Evolutionary conservation across 805 yeast genomes (phyloP), one percentile per base, ranked within the genome.

Genomic region (Candida insectorum): DNA sequence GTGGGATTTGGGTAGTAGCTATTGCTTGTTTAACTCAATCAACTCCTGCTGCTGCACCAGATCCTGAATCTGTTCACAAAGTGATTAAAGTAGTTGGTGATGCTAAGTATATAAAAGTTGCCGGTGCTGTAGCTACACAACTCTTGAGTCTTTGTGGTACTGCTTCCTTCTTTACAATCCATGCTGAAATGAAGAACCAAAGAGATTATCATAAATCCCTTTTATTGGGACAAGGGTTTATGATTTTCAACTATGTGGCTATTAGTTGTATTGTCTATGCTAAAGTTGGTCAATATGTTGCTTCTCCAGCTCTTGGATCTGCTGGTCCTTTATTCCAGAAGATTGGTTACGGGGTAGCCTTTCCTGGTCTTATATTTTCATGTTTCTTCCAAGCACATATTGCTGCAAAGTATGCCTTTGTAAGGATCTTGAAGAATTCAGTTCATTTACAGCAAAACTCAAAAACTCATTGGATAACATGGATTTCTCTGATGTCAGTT

Each of bases 281-380:
- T 6, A 39, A 39, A 24, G 43, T 39, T 25, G 43, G 36, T 10
- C 36, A 32, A 29, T 39, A 39, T 29, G 29, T 39, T 15, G 28
- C 43, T 4, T 39, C 43, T 10, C 43, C 43, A 12, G 35, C 43
- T 18, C 43, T 39, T 31, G 43, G 43, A 10, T 39, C 43, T 5
- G 43, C 43, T 24, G 43, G 43, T 22, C 29, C 30, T 5, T 26
- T 35, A 27, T 17, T 39, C 18, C 28, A 39, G 15, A 39, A 39
- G 28, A 31, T 39, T 22, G 15, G 30, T 5, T 39, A 35, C 26
- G 43, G 43, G 4, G 22, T 39, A 28, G 33, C 40, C 16, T 24
- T 39, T 23, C 43, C 43, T n/a, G 43, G 29, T 4, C 40, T 39
- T 20, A 21, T 39, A 25, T 39, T 39, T 24, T 26, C 40, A 5